phyloP scores from a whole-genome alignment of 192 early-diverging fungal genomes.

The Chytriomyces confervae region DNA sequence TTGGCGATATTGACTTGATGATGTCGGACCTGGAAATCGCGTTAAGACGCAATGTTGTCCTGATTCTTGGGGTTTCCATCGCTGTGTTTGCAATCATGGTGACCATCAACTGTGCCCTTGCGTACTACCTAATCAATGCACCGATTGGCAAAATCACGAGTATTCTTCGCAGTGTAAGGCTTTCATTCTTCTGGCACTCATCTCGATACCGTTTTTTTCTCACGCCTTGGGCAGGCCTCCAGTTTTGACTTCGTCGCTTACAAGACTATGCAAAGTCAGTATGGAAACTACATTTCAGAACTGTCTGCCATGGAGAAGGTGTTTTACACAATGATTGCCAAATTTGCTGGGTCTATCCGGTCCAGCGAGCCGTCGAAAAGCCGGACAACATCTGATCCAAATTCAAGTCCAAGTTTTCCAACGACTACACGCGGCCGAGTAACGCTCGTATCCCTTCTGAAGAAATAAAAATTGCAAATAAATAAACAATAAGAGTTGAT shows the following conservation, averaged over 20 bases:
- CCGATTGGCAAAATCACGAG: background rate
- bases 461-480: no score
- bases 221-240: background rate
- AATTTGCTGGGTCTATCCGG: background rate
- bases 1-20: background rate
- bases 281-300: background rate
- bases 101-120: background rate
- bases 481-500: no score
- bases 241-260: conserved; percentile 1
- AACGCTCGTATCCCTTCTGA: no score
- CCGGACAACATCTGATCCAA: no score
- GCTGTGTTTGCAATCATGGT: conserved; percentile 1
- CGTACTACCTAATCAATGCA: background rate
- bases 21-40: background rate
- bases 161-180: background rate
- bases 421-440: no score
- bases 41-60: background rate
- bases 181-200: background rate
- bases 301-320: background rate
- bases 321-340: conserved; percentile 3
- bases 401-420: no score
- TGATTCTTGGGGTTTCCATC: background rate
- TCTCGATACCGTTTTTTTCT: background rate
- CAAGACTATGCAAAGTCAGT: background rate
- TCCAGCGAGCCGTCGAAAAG: no score